Evolutionary conservation across 179 eudicot genomes (phyloP), one percentile per base, ranked within the genome.

Genomic region (Beta lomatogona): DNA sequence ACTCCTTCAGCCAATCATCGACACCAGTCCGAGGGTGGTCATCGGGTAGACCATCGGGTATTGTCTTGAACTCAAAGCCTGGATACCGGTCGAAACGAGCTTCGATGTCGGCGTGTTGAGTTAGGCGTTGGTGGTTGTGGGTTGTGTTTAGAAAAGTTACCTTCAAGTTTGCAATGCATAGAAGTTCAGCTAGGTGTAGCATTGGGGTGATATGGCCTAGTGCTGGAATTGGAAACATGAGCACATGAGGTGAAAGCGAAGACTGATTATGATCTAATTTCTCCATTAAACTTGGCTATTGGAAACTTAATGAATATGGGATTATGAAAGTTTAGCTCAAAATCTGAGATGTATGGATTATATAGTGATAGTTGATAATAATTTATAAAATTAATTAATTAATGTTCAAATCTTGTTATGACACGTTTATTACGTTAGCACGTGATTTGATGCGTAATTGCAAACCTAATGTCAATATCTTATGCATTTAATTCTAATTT

Each of bases 111-210:
- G 85, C 71, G 86, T 81, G 44, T 4, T 45, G 86, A 73, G 71
- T 82, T 54, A 89, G 82, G 28, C 83, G 89, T n/a, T 60, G 66
- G 74, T 90, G 92, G 86, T 81, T 88, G 77, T 83, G 58, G 46
- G 87, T 81, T 48, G 94, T 71, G 84, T 76, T 84, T 71, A 91
- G 57, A 77, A 92, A 84, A 70, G 96, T 92, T 74, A 92, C 85
- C 44, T 89, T 89, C 61, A 92, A 48, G 66, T 84, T 80, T 16
- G 87, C 19, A 15, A 89, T 87, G 84, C 91, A 84, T n/a, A 92
- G 77, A 5, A 92, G 86, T 79, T 91, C 88, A 13, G 96, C 91
- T 28, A 91, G 86, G 82, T 86, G 86, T 73, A 92, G 87, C 93
- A 87, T 91, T 16, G 89, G 86, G 79, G 83, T 89, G 10, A 92